Evolutionary conservation across 768 basidiomycete genomes (phyloP).

Genomic region (Trametes maxima): DNA sequence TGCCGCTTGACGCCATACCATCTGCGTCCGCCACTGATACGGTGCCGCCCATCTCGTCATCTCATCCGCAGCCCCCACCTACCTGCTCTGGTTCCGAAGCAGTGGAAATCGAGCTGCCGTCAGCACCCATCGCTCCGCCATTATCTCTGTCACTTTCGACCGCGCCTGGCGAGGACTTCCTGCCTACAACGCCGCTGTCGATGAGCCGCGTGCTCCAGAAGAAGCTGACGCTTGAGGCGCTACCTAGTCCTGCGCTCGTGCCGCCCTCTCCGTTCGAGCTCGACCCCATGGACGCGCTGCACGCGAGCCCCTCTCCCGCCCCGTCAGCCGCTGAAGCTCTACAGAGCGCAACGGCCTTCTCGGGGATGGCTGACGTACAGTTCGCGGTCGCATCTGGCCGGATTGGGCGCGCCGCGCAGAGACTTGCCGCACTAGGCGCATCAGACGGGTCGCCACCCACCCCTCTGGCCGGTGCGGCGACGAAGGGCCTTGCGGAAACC

Average conservation of each 20-base stretch:
- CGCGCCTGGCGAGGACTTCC: neutral
- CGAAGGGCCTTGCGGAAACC: neutral
- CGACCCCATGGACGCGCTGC: conserved; percentile 12
- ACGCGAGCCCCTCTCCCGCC: neutral
- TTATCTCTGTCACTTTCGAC: neutral
- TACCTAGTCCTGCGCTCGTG: conserved; percentile 31
- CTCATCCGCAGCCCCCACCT: neutral
- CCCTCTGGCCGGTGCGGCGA: neutral
- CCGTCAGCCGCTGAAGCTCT: too few species aligned
- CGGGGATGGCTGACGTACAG: neutral
- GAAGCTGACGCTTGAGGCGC: conserved; percentile 30
- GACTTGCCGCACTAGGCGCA: neutral
- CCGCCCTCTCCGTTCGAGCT: conserved; percentile 35
- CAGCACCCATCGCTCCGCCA: neutral
- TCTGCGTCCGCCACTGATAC: neutral
- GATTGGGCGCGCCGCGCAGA: neutral
- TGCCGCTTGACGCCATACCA: neutral
- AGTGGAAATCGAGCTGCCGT: neutral
- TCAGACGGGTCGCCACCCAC: neutral
- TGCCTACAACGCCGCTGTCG: conserved; percentile 10
- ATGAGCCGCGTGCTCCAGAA: conserved; percentile 8
- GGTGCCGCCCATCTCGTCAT: neutral
- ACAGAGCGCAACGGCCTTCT: too few species aligned
- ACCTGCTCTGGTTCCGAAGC: neutral
- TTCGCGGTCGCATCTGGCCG: neutral